Evolutionary conservation across 208 protist genomes (phyloP).

Genomic region (Lotmaria passim): DNA sequence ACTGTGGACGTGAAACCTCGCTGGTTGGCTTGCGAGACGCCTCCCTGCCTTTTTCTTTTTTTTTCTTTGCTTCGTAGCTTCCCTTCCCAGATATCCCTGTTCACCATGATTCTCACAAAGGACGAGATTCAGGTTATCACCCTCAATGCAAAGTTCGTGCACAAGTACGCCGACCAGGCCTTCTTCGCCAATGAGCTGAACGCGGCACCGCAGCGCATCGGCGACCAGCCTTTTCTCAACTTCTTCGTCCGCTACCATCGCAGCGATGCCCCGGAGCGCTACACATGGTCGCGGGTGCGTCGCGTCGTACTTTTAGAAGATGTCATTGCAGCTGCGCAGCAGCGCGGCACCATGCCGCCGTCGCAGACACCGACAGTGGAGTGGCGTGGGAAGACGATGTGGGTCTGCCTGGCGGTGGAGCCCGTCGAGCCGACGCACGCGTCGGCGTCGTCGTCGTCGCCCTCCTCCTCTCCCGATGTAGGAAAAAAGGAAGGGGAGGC

Average conservation of each 20-base stretch:
- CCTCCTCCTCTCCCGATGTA: background rate
- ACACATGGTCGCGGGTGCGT: slow-evolving; percentile 67
- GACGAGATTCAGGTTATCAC: slow-evolving; percentile 58
- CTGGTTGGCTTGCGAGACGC: background rate
- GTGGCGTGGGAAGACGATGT: slow-evolving; percentile 73
- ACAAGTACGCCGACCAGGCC: slow-evolving; percentile 64
- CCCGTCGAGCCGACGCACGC: slow-evolving; percentile 11
- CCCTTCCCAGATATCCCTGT: background rate
- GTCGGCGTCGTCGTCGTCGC: background rate
- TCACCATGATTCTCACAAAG: slow-evolving; percentile 36
- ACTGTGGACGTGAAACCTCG: too few species aligned
- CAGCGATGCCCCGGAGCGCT: slow-evolving; percentile 44
- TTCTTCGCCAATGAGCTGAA: slow-evolving; percentile 70
- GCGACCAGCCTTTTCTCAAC: slow-evolving; percentile 49
- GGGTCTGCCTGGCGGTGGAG: slow-evolving; percentile 57
- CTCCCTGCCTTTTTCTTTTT: background rate
- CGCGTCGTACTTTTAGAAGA: slow-evolving; percentile 37
- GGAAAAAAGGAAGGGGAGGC: slow-evolving; percentile 18
- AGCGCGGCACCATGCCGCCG: background rate
- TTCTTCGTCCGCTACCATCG: slow-evolving; percentile 78
- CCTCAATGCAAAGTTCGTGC: slow-evolving; percentile 65
- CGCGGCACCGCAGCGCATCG: slow-evolving; percentile 27
- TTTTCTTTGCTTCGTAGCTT: background rate
- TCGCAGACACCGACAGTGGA: slow-evolving; percentile 23
- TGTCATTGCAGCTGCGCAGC: slow-evolving; percentile 11